A percentile compares a stretch with the other conserved stretches of the same genome.
Conservation (phyloP, 306 rosid genomes). For the Hippophae tibetana region DNA sequence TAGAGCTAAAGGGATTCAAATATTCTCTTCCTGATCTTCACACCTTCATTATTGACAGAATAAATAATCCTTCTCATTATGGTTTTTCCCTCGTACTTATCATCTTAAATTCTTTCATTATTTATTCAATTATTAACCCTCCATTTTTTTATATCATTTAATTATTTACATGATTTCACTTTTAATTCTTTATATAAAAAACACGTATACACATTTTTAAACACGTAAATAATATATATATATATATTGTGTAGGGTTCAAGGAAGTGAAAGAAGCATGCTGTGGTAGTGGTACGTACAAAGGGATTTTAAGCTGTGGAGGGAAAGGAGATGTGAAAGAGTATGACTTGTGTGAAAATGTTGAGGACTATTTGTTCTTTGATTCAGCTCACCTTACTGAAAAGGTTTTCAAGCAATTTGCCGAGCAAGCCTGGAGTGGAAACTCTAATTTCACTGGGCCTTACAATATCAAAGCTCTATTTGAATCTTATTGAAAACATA, state of each 20-base stretch:
- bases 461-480: conserved; percentile 23
- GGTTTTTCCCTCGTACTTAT: background rate
- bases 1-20: conserved; percentile 18
- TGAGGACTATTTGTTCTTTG: conserved; percentile 35
- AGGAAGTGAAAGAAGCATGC: conserved; percentile 43
- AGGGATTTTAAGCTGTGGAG: conserved; percentile 55
- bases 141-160: background rate
- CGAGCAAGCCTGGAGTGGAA: conserved; percentile 31
- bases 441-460: conserved; percentile 14
- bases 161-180: background rate
- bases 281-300: conserved; percentile 53
- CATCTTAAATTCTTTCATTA: background rate
- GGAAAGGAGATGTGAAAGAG: conserved; percentile 31
- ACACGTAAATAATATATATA: no score
- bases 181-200: no score
- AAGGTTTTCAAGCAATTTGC: conserved; percentile 25
- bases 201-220: no score
- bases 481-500: background rate
- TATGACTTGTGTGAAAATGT: conserved; percentile 30
- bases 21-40: conserved; percentile 7
- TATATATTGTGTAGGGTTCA: conserved; percentile 20
- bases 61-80: conserved; percentile 14
- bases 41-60: conserved; percentile 5
- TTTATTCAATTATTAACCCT: background rate
- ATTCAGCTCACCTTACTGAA: conserved; percentile 36